Percentiles rank a stretch among this genome's conserved stretches.
phyloP scores from a whole-genome alignment of 306 rosid genomes.

The Acacia acuminata region DNA sequence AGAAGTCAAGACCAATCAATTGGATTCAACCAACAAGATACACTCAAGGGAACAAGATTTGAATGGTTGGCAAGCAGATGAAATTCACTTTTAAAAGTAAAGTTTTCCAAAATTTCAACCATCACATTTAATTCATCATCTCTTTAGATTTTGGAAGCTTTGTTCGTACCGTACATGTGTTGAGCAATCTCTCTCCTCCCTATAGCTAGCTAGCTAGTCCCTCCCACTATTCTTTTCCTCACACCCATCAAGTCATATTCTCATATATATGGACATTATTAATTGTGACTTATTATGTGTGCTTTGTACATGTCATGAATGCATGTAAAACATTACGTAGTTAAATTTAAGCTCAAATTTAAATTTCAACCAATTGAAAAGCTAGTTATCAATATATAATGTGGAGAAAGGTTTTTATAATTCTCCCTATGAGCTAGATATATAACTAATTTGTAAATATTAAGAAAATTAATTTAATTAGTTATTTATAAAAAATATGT shows the following conservation, averaged over 20 bases:
- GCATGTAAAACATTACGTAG: not conserved
- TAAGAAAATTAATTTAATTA: no score
- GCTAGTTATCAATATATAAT: not conserved
- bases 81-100: slow-evolving; percentile 7
- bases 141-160: not conserved
- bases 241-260: not conserved
- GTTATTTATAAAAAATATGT: no score
- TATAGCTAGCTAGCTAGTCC: no score
- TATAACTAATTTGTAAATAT: no score
- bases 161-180: not conserved
- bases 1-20: slow-evolving; percentile 11
- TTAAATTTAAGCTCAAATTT: no score
- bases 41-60: slow-evolving; percentile 3
- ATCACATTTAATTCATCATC: not conserved
- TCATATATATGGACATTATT: not conserved
- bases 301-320: not conserved
- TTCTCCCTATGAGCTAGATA: no score
- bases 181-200: not conserved
- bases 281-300: not conserved
- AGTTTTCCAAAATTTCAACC: not conserved
- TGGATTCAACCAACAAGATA: slow-evolving; percentile 4
- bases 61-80: slow-evolving; percentile 6
- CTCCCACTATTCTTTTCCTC: not conserved
- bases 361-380: not conserved
- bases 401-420: not conserved